Base-by-base conservation (phyloP, 1,139 yeast species). In the Scheffersomyces segobiensis region DNA sequence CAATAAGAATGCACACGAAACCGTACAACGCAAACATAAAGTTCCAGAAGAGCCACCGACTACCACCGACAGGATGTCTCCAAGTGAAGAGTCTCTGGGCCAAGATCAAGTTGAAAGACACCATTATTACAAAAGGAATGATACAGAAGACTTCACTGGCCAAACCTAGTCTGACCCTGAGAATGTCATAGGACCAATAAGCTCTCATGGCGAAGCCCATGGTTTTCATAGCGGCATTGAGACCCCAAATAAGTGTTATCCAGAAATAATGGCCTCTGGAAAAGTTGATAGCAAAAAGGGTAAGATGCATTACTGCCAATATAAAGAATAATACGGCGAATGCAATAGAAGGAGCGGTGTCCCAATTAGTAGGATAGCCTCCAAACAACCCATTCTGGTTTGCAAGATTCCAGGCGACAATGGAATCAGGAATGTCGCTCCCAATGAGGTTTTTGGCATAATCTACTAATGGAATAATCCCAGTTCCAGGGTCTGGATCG, bases 61-160 rank as follows among this genome's bases (percentile, higher is more conserved):
- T 80, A 57, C 95, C 96, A 42, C 89, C 85, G 54, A 86, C 89
- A 3, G 96, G 96, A 68, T 90, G 96, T 68, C 91, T 79, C 92
- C 95, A 88, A 8, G 93, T 88, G 74, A 89, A 89, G 52, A 89
- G 79, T 64, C 96, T 81, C 71, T 89, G 95, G 5, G 93, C 93
- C 60, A 90, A 75, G 52, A 88, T 82, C 71, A 89, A 81, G 67
- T 88, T 87, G 63, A 85, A 76, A 0, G 88, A 81, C 22, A 86
- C 84, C 51, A 87, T 67, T 19, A 86, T 65, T 54, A 87, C 82
- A 7, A 87, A 78, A 24, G 87, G 88, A 60, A 88, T 73, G 61
- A 87, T 80, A 53, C 83, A 71, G 59, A 89, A 82, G 42, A 89
- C 85, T 54, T 83, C 86, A 46, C 88, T 79, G 3, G 89, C 79